Evolutionary conservation across 2,329 filamentous ascomycete genomes (phyloP).

Genomic region (Neoarthrinium moseri): DNA sequence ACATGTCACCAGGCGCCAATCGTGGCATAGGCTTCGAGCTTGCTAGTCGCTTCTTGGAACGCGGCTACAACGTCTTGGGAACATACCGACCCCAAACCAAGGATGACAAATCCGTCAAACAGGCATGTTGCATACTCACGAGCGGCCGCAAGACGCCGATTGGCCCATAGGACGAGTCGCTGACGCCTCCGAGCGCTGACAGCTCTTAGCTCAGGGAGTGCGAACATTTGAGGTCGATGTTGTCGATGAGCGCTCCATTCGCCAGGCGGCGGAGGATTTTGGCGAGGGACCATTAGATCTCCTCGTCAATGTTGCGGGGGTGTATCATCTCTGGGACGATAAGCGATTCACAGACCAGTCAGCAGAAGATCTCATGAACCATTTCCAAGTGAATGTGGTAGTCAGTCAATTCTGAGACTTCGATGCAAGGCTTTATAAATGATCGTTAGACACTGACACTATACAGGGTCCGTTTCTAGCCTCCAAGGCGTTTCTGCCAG

Average conservation of each 20-base stretch:
- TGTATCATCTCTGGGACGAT: conserved; percentile 12
- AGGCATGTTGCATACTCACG: background rate
- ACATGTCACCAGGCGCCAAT: conserved; percentile 36
- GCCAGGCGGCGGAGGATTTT: conserved; percentile 25
- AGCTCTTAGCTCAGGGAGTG: conserved; percentile 3
- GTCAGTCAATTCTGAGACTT: conserved; percentile 3
- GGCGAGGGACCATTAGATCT: conserved; percentile 21
- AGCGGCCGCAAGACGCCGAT: background rate
- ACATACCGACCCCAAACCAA: conserved; percentile 5
- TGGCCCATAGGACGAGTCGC: too few relatives aligned
- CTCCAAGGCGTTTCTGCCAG: conserved; percentile 15
- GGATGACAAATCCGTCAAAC: conserved; percentile 1
- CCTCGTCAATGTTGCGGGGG: conserved; percentile 44
- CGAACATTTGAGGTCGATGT: conserved; percentile 2
- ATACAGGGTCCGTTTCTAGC: conserved; percentile 14
- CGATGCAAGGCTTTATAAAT: too few relatives aligned
- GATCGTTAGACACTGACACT: background rate
- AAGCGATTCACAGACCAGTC: conserved; percentile 13
- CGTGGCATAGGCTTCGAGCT: conserved; percentile 37
- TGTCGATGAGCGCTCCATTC: conserved; percentile 26
- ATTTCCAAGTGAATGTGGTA: too few relatives aligned
- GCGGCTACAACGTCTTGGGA: conserved; percentile 21
- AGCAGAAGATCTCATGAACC: conserved; percentile 9
- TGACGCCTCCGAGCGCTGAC: too few relatives aligned
- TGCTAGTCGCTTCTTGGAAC: conserved; percentile 41